Conservation (phyloP, 805 yeast species). For the Monosporozyma aerobia region DNA sequence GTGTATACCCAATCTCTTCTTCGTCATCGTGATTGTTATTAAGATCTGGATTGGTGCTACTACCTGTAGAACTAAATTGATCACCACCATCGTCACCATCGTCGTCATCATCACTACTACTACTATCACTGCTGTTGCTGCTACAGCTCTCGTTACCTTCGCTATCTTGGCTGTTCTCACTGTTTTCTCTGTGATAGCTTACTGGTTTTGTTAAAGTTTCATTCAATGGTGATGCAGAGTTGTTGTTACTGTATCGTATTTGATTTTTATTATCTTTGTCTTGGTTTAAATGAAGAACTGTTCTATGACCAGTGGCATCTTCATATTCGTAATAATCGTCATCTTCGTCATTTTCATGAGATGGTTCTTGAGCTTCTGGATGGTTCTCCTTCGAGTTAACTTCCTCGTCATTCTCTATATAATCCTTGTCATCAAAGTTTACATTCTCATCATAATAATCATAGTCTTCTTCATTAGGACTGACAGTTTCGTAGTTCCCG, state of each 20-base stretch:
- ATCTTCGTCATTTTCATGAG: slow-evolving; percentile 34
- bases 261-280: slow-evolving; percentile 31
- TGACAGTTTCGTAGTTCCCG: slow-evolving; percentile 6
- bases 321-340: slow-evolving; percentile 52
- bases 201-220: neutral
- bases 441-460: slow-evolving; percentile 2
- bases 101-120: slow-evolving; percentile 40
- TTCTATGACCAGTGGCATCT: slow-evolving; percentile 69
- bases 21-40: slow-evolving; percentile 8
- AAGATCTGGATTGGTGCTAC: neutral
- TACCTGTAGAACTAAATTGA: slow-evolving; percentile 54
- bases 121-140: slow-evolving; percentile 46
- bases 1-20: slow-evolving; percentile 13
- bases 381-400: neutral
- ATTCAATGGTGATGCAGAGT: neutral
- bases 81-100: slow-evolving; percentile 70
- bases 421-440: neutral
- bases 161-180: neutral
- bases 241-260: neutral
- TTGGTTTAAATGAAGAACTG: slow-evolving; percentile 47
- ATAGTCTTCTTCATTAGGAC: neutral
- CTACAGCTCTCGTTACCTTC: neutral
- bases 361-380: slow-evolving; percentile 23
- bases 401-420: slow-evolving; percentile 13
- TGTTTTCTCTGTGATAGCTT: neutral